Conservation (phyloP, 306 rosid species). For the Medicago lupulina region DNA sequence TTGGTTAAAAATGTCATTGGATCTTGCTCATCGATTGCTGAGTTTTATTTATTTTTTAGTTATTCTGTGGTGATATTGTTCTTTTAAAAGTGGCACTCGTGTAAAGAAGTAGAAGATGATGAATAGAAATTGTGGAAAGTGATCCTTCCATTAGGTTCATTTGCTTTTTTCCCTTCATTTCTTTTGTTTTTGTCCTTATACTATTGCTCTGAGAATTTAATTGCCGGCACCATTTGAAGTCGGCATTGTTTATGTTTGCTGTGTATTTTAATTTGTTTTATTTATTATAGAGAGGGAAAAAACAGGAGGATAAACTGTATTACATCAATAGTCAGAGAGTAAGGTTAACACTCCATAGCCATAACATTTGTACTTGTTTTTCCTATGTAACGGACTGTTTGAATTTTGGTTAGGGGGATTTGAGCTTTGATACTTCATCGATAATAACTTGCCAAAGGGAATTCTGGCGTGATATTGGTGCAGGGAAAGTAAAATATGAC, state of each 20-base stretch:
- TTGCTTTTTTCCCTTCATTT: background rate
- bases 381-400: background rate
- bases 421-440: background rate
- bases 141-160: background rate
- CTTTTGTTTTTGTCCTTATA: background rate
- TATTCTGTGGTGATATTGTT: background rate
- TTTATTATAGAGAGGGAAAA: too few relatives aligned
- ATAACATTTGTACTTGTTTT: too few relatives aligned
- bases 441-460: background rate
- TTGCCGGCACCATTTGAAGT: background rate
- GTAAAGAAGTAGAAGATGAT: background rate
- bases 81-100: constrained; percentile 1
- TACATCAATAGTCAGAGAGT: background rate
- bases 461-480: background rate
- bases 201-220: background rate
- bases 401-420: background rate
- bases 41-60: background rate
- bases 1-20: constrained; percentile 13
- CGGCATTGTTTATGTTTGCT: background rate
- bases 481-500: background rate
- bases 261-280: background rate
- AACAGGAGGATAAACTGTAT: background rate
- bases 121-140: constrained; percentile 10
- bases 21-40: constrained; percentile 9
- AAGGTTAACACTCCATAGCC: too few relatives aligned